Evolutionary conservation across 116 monocot species (phyloP), one percentile per base, ranked within the genome.

Genomic region (Cymodocea nodosa): DNA sequence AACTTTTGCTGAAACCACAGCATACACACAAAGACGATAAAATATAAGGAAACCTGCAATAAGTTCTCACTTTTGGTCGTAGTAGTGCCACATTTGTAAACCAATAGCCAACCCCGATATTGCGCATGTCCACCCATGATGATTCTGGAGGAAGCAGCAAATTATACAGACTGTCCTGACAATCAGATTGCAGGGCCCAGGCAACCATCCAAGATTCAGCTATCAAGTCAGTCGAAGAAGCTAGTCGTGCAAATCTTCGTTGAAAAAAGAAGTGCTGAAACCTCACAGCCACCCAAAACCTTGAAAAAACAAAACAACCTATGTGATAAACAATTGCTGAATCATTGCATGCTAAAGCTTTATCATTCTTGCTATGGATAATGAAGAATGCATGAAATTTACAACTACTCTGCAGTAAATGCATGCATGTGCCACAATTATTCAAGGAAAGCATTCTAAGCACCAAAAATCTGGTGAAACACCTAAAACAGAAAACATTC

Each of bases 181-280:
- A 91, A 68, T 91, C 92, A 80, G 97, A 98, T 18, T 84, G 92
- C 68, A 79, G 80, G 15, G 92, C 97, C 92, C 92, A 91, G 68
- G 92, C 85, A 65, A 85, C 37, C 65, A 82, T 65, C 67, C 71
- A 53, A 57, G 92, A 86, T 54, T 81, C 70, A 35, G 81, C 68
- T 65, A 60, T 23, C 50, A 81, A 50, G 36, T 76, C 80, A 73
- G 82, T 81, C 59, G 39, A 60, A 70, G 59, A 19, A 67, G 73
- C 72, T 14, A 60, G 57, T 74, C 64, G 73, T 57, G 77, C 87
- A 71, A 53, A 73, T 63, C 74, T 85, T 9, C 79, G 85, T 49
- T 66, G 13, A 60, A 76, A 82, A 70, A 75, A 70, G n/a, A 77
- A 66, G 63, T 65, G 79, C 73, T 84, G 81, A 81, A 86, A 92